These are phyloP conservation scores for Ilyonectria sp. DNA, from an alignment of 2,329 filamentous ascomycete genomes.

Conservation along the genomic window DNA sequence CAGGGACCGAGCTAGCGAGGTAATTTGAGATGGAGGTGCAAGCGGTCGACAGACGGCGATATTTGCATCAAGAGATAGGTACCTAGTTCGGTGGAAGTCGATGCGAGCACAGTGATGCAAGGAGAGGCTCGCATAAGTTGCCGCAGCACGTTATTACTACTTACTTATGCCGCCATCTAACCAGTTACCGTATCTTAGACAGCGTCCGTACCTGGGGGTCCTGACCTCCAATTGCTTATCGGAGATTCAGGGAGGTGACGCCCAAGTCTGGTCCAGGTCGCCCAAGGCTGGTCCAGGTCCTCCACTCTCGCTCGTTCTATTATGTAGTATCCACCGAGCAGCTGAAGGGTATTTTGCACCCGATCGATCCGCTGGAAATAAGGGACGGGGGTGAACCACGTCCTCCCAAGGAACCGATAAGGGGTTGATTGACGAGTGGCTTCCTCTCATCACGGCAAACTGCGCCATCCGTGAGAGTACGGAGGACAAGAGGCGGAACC, in stretches of 20 bases:
- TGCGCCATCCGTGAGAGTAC: background rate
- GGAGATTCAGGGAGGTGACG: conserved; percentile 6
- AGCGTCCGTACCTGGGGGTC: background rate
- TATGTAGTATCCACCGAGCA: background rate
- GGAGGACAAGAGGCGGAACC: background rate
- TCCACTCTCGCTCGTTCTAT: conserved; percentile 8
- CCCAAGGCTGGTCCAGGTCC: conserved; percentile 6
- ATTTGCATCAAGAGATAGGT: background rate
- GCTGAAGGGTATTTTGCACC: background rate
- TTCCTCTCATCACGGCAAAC: background rate
- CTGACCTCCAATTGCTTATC: background rate
- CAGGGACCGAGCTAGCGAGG: background rate
- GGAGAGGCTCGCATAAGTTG: conserved; percentile 2
- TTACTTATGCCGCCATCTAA: background rate
- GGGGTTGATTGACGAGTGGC: background rate
- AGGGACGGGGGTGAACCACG: background rate
- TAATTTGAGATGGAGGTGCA: background rate
- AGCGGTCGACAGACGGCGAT: background rate
- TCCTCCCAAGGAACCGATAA: background rate
- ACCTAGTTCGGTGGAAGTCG: background rate
- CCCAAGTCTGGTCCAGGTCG: conserved; percentile 4
- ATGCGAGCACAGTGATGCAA: conserved; percentile 14
- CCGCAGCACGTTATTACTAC: background rate
- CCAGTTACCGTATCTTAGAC: background rate
- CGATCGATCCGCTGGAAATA: background rate